Evolutionary conservation across 2,329 filamentous ascomycete species (phyloP).

Genomic region (Ceratocystiopsis brevicomis): DNA sequence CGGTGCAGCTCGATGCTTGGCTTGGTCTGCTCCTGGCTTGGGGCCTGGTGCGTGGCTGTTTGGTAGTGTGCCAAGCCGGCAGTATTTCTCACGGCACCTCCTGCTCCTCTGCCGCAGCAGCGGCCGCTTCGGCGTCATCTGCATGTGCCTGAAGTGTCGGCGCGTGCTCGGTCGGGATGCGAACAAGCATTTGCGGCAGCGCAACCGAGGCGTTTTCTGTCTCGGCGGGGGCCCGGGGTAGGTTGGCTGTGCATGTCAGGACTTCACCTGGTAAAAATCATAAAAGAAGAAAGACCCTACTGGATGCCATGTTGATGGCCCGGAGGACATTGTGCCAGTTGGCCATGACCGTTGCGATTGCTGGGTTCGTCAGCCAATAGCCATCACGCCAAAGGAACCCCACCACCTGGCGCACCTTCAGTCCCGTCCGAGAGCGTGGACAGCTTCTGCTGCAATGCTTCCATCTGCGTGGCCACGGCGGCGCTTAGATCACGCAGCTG

Average conservation of each 20-base stretch:
- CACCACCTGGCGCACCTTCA: conserved; percentile 36
- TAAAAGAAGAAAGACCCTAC: conserved; percentile 27
- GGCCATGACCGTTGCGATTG: conserved; percentile 64
- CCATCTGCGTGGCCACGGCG: conserved; percentile 64
- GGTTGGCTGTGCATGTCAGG: conserved; percentile 34
- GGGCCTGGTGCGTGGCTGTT: no score
- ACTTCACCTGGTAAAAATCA: neutral
- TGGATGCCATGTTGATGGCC: conserved; percentile 71
- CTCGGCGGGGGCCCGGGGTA: conserved; percentile 38
- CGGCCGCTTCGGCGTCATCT: conserved; percentile 25
- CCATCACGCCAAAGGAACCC: conserved; percentile 2
- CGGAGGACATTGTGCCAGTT: conserved; percentile 80
- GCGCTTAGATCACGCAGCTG: conserved; percentile 64
- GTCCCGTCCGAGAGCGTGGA: conserved; percentile 63
- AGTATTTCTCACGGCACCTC: no score
- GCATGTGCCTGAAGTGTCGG: conserved; percentile 42
- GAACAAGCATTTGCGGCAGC: conserved; percentile 64
- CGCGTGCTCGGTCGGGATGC: conserved; percentile 67
- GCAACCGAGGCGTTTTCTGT: conserved; percentile 23
- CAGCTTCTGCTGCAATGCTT: conserved; percentile 60
- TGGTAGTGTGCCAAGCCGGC: no score
- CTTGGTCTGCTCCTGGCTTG: no score
- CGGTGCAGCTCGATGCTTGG: no score
- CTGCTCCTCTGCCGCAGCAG: conserved; percentile 19
- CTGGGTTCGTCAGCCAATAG: conserved; percentile 21